Evolutionary conservation across 129 eudicot genomes (phyloP), one percentile per base, ranked within the genome.

Genomic region (Chrysanthemum seticuspe): DNA sequence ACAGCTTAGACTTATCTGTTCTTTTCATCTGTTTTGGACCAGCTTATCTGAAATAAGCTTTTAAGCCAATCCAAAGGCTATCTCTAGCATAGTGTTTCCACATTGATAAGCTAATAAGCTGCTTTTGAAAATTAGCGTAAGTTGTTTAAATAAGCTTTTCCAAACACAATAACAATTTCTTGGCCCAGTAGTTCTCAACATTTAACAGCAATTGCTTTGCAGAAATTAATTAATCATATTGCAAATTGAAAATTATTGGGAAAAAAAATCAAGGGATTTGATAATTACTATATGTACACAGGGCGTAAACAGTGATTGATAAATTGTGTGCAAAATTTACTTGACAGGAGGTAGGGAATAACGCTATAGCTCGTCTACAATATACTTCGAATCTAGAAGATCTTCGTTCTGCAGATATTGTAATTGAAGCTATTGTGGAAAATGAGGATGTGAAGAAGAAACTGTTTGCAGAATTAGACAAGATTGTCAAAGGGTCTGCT

Each of bases 341-440:
- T 65, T 68, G 23, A 72, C 78, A 93, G 97, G 91, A 47, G 60
- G 79, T 63, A 67, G 88, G 85, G 13, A 75, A 34, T 69, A 86
- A 85, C 5, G 87, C 96, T 51, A 7, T 87, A 18, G 77, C 64
- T 60, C 88, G 87, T 36, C 57, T 93, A 53, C 70, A 65, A 57
- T 84, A 79, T 58, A 86, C 98, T 11, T 75, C 92, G 29, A 86
- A 76, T 70, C 51, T 93, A 77, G 97, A 81, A 57, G 97, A 89
- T 83, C 87, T 93, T 73, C 73, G 71, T n/a, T 79, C 66, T 29
- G 96, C 87, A 13, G 97, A 93, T 86, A 67, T 93, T 58, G 83
- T 93, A 49, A 84, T 93, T 62, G 98, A 93, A 89, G 98, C 98
- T 18, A 87, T 90, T 67, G 89, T 91, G 58, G 98, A 93, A 79